Percentiles rank a stretch among this genome's conserved stretches.
These are phyloP conservation scores for Pisolithus microcarpus DNA, from an alignment of 768 basidiomycete genomes.

Conservation along the genomic window DNA sequence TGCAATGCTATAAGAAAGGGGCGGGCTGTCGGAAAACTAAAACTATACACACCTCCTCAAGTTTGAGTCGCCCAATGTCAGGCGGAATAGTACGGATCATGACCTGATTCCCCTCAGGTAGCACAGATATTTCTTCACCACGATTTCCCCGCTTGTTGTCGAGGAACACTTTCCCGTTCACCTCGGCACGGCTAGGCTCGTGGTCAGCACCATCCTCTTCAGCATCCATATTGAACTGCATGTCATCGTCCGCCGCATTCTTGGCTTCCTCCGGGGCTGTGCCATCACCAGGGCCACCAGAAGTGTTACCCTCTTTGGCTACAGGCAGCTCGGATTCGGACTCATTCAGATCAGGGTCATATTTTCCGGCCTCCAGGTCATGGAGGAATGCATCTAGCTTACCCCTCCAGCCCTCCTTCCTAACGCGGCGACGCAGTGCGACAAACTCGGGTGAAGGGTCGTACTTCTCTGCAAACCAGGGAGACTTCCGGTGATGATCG, in stretches of 20 bases:
- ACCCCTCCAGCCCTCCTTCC: constrained; percentile 80
- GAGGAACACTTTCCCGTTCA: constrained; percentile 46
- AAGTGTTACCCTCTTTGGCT: constrained; percentile 44
- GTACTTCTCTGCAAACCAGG: constrained; percentile 97
- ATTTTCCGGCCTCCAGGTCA: constrained; percentile 80
- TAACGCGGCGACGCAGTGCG: constrained; percentile 66
- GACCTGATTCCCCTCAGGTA: constrained; percentile 79
- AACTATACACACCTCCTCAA: constrained; percentile 63
- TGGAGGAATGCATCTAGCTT: constrained; percentile 64
- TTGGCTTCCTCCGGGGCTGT: constrained; percentile 48
- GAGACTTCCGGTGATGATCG: constrained; percentile 90
- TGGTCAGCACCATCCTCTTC: constrained; percentile 67
- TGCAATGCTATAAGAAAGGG: constrained; percentile 5
- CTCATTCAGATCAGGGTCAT: constrained; percentile 70
- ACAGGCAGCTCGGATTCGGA: constrained; percentile 45
- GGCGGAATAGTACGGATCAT: constrained; percentile 95
- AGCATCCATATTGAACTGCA: constrained; percentile 63
- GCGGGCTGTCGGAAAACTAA: not conserved
- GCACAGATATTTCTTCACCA: constrained; percentile 63
- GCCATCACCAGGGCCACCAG: constrained; percentile 31
- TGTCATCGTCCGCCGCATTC: constrained; percentile 55
- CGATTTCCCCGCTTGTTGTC: constrained; percentile 47
- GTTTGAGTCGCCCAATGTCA: constrained; percentile 79
- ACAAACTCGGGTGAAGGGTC: constrained; percentile 68
- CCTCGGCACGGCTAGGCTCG: constrained; percentile 45